Conservation (phyloP, 208 protist species). For the Leishmania aethiopica region DNA sequence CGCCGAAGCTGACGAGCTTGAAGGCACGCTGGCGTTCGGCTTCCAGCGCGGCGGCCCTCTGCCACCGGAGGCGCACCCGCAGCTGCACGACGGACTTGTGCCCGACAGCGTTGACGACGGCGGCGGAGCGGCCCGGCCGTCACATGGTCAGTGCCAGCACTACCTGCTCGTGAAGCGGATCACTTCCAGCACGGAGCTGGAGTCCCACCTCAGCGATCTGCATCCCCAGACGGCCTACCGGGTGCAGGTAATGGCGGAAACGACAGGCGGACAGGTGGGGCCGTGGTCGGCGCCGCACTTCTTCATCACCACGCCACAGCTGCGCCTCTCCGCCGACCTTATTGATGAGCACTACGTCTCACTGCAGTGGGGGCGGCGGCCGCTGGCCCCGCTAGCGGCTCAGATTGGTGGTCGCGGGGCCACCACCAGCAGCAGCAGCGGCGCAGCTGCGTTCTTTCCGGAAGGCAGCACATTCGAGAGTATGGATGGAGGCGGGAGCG, state of each 20-base stretch:
- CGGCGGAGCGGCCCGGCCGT: no score
- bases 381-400: conserved; percentile 25
- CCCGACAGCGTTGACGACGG: conserved; percentile 2
- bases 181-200: conserved; percentile 21
- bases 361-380: conserved; percentile 57
- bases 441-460: not conserved
- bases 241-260: conserved; percentile 84
- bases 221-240: conserved; percentile 62
- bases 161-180: conserved; percentile 39
- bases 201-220: conserved; percentile 14
- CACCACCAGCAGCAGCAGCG: not conserved
- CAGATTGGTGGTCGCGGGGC: conserved; percentile 8
- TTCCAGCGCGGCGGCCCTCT: conserved; percentile 31
- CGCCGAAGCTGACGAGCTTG: conserved; percentile 29
- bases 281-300: conserved; percentile 72
- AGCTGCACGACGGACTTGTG: conserved; percentile 27
- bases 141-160: conserved; percentile 5
- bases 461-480: conserved; percentile 5
- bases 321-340: conserved; percentile 38
- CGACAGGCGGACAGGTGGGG: conserved; percentile 75
- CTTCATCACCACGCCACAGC: conserved; percentile 75
- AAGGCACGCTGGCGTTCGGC: conserved; percentile 29
- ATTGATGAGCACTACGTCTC: conserved; percentile 82
- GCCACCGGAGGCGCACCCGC: conserved; percentile 25
- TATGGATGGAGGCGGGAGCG: not conserved